A percentile compares a stretch with the other conserved stretches of the same genome.
Conservation (phyloP, 148 eudicot species). For the Spergularia marina region DNA sequence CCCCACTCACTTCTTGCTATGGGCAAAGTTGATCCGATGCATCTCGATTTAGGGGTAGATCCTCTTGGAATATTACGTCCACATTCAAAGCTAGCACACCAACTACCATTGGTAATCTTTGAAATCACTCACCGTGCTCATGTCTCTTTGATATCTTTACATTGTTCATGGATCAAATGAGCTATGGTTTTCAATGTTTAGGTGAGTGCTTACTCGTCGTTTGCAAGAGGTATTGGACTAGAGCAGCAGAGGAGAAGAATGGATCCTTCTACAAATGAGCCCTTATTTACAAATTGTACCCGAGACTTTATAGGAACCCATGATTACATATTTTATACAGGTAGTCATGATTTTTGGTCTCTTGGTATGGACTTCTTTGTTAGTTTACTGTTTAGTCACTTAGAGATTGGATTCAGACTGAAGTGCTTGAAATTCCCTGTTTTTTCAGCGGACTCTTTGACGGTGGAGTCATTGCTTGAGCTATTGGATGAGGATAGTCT, state of each 20-base stretch:
- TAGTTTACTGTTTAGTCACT: not conserved
- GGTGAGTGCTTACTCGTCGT: constrained; percentile 98
- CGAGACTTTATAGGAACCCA: constrained; percentile 91
- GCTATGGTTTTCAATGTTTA: constrained; percentile 26
- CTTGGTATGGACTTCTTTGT: not conserved
- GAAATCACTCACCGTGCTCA: constrained; percentile 8
- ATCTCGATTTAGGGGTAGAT: constrained; percentile 76
- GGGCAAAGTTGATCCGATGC: constrained; percentile 89
- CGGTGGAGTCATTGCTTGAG: constrained; percentile 92
- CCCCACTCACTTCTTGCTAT: constrained; percentile 93
- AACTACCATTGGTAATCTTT: constrained; percentile 74
- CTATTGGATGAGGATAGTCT: constrained; percentile 90
- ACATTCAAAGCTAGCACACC: constrained; percentile 67
- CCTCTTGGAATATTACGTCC: constrained; percentile 93
- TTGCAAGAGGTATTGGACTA: constrained; percentile 73
- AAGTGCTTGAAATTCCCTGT: constrained; percentile 9
- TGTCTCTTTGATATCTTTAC: not conserved
- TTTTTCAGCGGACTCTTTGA: constrained; percentile 88
- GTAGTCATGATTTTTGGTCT: constrained; percentile 32
- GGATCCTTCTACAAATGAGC: constrained; percentile 86
- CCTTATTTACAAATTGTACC: constrained; percentile 87
- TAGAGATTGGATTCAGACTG: not conserved
- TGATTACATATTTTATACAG: constrained; percentile 98
- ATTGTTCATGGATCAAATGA: constrained; percentile 8
- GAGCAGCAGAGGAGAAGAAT: constrained; percentile 86